These are phyloP conservation scores for Nemania abortiva DNA, from an alignment of 2,329 filamentous ascomycete genomes.

Conservation along the genomic window DNA sequence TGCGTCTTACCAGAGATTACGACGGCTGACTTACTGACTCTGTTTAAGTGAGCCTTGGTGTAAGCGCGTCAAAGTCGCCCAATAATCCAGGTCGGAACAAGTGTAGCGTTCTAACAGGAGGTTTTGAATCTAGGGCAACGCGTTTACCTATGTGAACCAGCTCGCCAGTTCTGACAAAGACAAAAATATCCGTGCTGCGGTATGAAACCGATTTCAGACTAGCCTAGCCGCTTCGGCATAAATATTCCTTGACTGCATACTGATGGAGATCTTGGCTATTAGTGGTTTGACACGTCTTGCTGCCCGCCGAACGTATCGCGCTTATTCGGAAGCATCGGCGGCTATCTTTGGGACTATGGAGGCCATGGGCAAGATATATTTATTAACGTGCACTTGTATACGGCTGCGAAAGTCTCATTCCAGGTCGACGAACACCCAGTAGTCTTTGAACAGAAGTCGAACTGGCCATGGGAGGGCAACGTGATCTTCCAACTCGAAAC, in stretches of 20 bases:
- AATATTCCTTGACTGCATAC: not conserved
- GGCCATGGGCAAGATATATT: conserved; percentile 48
- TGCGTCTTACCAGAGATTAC: not conserved
- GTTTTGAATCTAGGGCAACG: conserved; percentile 55
- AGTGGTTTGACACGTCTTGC: conserved; percentile 70
- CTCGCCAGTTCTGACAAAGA: conserved; percentile 65
- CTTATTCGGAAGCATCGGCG: conserved; percentile 67
- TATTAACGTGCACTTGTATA: conserved; percentile 69
- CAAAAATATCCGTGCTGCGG: conserved; percentile 61
- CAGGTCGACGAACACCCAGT: conserved; percentile 52
- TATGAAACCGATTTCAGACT: conserved; percentile 25
- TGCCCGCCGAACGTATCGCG: conserved; percentile 71
- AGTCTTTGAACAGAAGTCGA: conserved; percentile 61
- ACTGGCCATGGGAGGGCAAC: conserved; percentile 69
- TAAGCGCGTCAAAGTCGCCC: conserved; percentile 19
- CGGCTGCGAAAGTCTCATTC: conserved; percentile 60
- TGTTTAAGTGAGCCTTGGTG: conserved; percentile 62
- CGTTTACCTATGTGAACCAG: conserved; percentile 73
- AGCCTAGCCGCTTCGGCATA: not conserved
- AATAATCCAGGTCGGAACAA: no score
- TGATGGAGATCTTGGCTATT: conserved; percentile 5
- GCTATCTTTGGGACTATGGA: conserved; percentile 65
- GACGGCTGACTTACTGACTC: conserved; percentile 16
- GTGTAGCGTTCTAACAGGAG: conserved; percentile 3
- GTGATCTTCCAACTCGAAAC: conserved; percentile 60